Evolutionary conservation across 2,329 filamentous ascomycete species (phyloP).

Genomic region (Fusarium sambucinum): DNA sequence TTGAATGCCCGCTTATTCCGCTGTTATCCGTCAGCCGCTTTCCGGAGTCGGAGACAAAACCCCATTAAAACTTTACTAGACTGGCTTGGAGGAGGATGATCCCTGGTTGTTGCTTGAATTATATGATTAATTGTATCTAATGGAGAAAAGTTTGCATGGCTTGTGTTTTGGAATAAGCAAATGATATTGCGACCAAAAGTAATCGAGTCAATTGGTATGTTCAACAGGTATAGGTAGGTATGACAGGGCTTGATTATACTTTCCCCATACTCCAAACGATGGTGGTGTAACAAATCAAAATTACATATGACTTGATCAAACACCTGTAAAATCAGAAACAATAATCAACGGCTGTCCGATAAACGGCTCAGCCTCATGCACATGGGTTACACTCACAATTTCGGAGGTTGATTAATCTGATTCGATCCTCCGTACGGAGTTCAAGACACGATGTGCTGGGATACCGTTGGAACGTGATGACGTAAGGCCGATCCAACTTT

Average conservation of each 20-base stretch:
- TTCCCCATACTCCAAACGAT: neutral
- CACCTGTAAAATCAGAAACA: neutral
- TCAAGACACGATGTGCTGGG: neutral
- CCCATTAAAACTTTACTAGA: constrained; percentile 7
- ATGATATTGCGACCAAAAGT: neutral
- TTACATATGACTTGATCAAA: neutral
- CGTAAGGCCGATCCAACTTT: constrained; percentile 43
- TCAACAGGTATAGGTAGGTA: too few species aligned
- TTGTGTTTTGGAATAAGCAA: neutral
- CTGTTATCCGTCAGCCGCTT: constrained; percentile 23
- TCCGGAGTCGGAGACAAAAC: constrained; percentile 26
- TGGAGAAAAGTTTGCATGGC: neutral
- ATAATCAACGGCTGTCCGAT: constrained; percentile 1
- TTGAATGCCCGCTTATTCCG: constrained; percentile 17
- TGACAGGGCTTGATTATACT: neutral
- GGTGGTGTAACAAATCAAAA: neutral
- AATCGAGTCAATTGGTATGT: neutral
- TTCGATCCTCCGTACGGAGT: neutral
- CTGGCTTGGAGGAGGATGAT: constrained; percentile 5
- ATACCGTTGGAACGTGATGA: constrained; percentile 35
- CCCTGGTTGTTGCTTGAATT: constrained; percentile 2
- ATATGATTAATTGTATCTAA: neutral
- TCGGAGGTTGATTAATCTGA: too few species aligned
- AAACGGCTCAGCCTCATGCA: constrained; percentile 13
- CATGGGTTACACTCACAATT: neutral